Evolutionary conservation across 208 protist species (phyloP).

Genomic region (Strigomonas galati): DNA sequence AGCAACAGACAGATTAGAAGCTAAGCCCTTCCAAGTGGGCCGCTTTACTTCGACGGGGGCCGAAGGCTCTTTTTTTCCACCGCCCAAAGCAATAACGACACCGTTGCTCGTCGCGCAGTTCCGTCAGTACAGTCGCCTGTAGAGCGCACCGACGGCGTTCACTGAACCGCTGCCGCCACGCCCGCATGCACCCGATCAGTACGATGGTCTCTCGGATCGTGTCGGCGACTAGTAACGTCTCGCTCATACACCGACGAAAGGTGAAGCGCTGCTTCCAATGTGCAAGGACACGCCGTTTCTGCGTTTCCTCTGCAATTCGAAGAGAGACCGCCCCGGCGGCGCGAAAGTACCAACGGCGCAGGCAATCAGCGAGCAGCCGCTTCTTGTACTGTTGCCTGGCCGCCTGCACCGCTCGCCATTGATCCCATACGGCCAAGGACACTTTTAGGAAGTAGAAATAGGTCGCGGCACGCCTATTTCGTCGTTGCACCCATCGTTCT

Average conservation of each 20-base stretch:
- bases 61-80: conserved; percentile 39
- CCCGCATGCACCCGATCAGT: conserved; percentile 55
- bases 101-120: conserved; percentile 44
- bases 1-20: too few species aligned
- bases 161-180: conserved; percentile 43
- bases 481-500: too few species aligned
- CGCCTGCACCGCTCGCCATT: not conserved
- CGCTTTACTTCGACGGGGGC: conserved; percentile 1
- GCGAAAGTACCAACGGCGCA: conserved; percentile 17
- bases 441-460: not conserved
- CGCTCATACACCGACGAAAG: conserved; percentile 7
- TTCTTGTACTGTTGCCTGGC: conserved; percentile 13
- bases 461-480: too few species aligned
- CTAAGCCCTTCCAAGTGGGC: not conserved
- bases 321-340: conserved; percentile 1
- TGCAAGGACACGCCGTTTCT: conserved; percentile 2
- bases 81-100: conserved; percentile 30
- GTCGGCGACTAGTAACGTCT: conserved; percentile 44
- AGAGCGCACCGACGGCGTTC: conserved; percentile 25
- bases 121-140: conserved; percentile 40
- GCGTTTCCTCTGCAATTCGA: conserved; percentile 1
- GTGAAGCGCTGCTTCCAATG: conserved; percentile 5
- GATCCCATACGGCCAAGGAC: not conserved
- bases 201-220: conserved; percentile 64
- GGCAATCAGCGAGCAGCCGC: not conserved